phyloP scores from a whole-genome alignment of 768 basidiomycete genomes.

The Leucocoprinus leucothites region DNA sequence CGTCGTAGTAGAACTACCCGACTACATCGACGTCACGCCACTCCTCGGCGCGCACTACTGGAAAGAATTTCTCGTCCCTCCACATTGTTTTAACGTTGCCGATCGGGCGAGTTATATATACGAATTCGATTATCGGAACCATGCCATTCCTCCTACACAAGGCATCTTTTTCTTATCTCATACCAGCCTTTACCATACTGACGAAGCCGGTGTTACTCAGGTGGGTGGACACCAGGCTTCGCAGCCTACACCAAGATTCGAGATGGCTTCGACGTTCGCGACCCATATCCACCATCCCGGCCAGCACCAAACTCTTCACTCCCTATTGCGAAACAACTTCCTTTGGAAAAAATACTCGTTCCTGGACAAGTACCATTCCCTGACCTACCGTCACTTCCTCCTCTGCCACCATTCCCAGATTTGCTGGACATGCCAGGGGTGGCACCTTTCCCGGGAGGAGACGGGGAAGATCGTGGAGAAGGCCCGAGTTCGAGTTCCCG shows the following conservation, averaged over 20 bases:
- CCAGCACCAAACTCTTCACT: conserved; percentile 20
- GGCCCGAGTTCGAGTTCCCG: no score
- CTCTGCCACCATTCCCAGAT: neutral
- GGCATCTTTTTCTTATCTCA: neutral
- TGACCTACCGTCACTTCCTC: neutral
- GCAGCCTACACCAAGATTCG: conserved; percentile 17
- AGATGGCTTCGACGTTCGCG: conserved; percentile 19
- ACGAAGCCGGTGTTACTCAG: conserved; percentile 8
- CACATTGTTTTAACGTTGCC: conserved; percentile 5
- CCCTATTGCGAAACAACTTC: conserved; percentile 19
- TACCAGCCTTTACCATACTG: neutral
- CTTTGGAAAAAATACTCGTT: neutral
- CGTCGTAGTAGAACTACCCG: conserved; percentile 28
- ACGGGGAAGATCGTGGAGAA: no score
- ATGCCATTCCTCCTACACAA: conserved; percentile 22
- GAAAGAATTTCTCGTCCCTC: conserved; percentile 21
- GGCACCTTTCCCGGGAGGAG: neutral
- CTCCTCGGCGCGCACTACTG: conserved; percentile 27
- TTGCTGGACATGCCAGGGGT: no score
- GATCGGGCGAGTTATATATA: conserved; percentile 25
- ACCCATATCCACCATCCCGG: conserved; percentile 22
- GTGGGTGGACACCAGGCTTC: conserved; percentile 10
- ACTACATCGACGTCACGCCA: conserved; percentile 20
- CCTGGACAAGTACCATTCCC: neutral
- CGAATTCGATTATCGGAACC: conserved; percentile 26